Conservation (phyloP, 768 basidiomycete species). For the Cyathus striatus region DNA sequence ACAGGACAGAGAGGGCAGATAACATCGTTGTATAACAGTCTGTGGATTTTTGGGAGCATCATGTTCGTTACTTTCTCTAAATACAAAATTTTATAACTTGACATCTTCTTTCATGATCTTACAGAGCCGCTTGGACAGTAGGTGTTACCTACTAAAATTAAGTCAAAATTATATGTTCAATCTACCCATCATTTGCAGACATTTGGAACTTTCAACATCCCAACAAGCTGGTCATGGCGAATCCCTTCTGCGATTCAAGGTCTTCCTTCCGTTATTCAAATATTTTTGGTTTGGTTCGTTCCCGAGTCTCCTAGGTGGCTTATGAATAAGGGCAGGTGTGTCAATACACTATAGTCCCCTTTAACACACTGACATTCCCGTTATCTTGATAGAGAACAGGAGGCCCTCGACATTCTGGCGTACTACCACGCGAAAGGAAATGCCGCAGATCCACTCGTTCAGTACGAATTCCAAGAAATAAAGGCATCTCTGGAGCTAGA, state of each 20-base stretch:
- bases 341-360: not conserved
- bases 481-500: conserved; percentile 47
- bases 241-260: conserved; percentile 24
- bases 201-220: conserved; percentile 19
- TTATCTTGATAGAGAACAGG: conserved; percentile 27
- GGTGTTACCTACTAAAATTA: not conserved
- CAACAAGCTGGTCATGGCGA: conserved; percentile 26
- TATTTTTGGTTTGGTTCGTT: conserved; percentile 21
- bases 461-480: conserved; percentile 63
- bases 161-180: no score
- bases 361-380: not conserved
- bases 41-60: conserved; percentile 6
- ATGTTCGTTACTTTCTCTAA: not conserved
- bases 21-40: conserved; percentile 16
- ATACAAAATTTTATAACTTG: not conserved
- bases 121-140: not conserved
- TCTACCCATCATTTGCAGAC: conserved; percentile 7
- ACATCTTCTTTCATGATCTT: not conserved
- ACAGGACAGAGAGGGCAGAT: conserved; percentile 11
- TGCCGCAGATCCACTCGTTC: conserved; percentile 43
- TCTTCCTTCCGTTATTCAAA: conserved; percentile 20
- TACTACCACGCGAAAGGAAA: conserved; percentile 55
- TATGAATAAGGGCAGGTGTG: not conserved
- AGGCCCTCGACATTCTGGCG: conserved; percentile 45
- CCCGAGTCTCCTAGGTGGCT: conserved; percentile 37